Evolutionary conservation across 1,139 yeast species (phyloP), one percentile per base, ranked within the genome.

Genomic region (Kodamaea alishanica): DNA sequence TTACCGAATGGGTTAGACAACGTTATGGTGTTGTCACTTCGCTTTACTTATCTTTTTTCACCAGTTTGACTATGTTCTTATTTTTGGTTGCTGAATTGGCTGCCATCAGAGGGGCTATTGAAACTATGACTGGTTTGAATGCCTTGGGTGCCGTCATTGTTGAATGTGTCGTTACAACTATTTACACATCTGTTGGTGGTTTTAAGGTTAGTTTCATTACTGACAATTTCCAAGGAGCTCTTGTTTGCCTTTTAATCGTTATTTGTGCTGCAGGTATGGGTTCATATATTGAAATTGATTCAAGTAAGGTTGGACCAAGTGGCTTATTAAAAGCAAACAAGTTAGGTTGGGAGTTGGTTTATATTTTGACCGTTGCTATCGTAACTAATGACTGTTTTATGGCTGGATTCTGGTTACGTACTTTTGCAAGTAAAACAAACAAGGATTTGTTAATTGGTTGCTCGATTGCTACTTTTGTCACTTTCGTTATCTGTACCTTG

Each of bases 1-100:
- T 90, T 48, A 87, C 96, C n/a, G 96, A 89, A 58, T 90, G 97
- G 97, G 94, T 87, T 9, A 75, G 87, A 54, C 79, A 77, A 32
- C 70, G 97, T 46, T 90, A 73, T 55, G 97, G 97, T 1, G 56
- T 71, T 5, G 63, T 82, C 15, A 73, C 95, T 6, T 84, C 86
- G 1, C 67, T 87, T 48, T 87, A 86, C 52, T 65, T 90, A 40
- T 82, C 95, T 5, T 81, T 80, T 36, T 87, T 89, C 61, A 88
- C 96, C 3, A 75, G 90, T 42, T 72, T 90, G 47, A 90, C 96
- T 6, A 77, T 90, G 77, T 90, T 83, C 55, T 70, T 90, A 51
- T 90, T 84, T 61, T 84, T 88, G 89, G 84, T 88, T 41, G 86
- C 90, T 20, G 97, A 90, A 59, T 70, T 90, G 43, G 76, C 94